Evolutionary conservation across 1,284 basidiomycete species (phyloP), one percentile per base, ranked within the genome.

Genomic region (Trametes hirsuta): DNA sequence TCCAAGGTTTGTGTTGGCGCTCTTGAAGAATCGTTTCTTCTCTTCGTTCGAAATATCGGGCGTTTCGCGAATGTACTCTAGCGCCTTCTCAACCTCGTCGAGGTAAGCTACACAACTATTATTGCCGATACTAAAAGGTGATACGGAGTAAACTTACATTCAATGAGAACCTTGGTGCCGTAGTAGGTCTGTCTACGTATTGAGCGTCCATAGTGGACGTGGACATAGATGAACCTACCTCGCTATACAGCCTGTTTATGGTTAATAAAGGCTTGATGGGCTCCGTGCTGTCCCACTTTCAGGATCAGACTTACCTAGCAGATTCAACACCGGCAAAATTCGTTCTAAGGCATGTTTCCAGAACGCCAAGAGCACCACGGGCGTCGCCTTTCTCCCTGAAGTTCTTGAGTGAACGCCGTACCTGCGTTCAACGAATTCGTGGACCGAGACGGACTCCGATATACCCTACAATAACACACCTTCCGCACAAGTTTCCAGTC

Each of bases 251-350:
- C 68, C 94, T 88, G 59, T 18, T 18, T 18, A 18, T 18, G 18
- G 18, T 18, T 18, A 18, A 18, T 18, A 18, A 18, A 18, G 18
- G 18, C 18, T 18, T 18, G 18, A 18, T 18, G 18, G 18, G 18
- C 18, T 18, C 18, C 18, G 18, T 18, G 18, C 18, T 18, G 18
- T 18, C 18, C 18, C 18, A 18, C 18, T 18, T 18, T 18, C 35
- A 47, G 45, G 22, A 44, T 22, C 48, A 15, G 41, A 63, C 69
- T 58, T 64, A 84, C 88, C 90, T 84, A 18, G 91, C 78, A 51
- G 93, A 95, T 76, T 98, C 97, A 0, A 94, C 88, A 0, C 95
- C 97, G 9, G 94, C 97, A 80, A 98, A 99, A 75, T 98, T 98
- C 53, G 88, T 87, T 56, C 95, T 84, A 46, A 98, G 83, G 69